Percentiles rank a stretch among this genome's conserved stretches.
Conservation (phyloP, 495 filamentous ascomycete species). For the Penicillium arizonense region DNA sequence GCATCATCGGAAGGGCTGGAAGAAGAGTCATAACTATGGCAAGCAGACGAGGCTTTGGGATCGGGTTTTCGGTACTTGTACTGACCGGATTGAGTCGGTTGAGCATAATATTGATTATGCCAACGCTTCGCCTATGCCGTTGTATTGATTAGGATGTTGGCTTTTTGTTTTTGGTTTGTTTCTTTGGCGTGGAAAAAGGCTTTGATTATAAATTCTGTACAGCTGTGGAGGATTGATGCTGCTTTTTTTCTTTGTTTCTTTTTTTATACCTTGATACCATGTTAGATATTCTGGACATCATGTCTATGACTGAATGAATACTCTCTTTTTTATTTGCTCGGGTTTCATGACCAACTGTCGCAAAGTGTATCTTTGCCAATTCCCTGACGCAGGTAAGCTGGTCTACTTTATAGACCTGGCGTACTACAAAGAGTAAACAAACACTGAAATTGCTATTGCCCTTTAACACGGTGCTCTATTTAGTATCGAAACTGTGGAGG, state of each 20-base stretch:
- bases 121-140: conserved; percentile 30
- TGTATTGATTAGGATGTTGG: conserved; percentile 14
- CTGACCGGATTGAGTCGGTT: conserved; percentile 29
- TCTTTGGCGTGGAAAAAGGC: not conserved
- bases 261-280: conserved; percentile 3
- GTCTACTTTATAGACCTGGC: no score
- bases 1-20: conserved; percentile 42
- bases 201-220: not conserved
- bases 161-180: not conserved
- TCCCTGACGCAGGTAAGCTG: no score
- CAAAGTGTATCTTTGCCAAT: no score
- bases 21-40: conserved; percentile 39
- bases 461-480: conserved; percentile 16
- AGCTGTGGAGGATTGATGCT: not conserved
- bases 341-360: no score
- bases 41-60: conserved; percentile 44
- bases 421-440: no score
- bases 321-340: not conserved
- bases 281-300: conserved; percentile 1
- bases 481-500: conserved; percentile 12
- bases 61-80: conserved; percentile 36
- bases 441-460: conserved; percentile 4
- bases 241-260: not conserved
- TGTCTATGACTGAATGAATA: conserved; percentile 9
- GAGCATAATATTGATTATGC: conserved; percentile 32